Evolutionary conservation across 768 basidiomycete species (phyloP).

Genomic region (Boletus subparvulus): DNA sequence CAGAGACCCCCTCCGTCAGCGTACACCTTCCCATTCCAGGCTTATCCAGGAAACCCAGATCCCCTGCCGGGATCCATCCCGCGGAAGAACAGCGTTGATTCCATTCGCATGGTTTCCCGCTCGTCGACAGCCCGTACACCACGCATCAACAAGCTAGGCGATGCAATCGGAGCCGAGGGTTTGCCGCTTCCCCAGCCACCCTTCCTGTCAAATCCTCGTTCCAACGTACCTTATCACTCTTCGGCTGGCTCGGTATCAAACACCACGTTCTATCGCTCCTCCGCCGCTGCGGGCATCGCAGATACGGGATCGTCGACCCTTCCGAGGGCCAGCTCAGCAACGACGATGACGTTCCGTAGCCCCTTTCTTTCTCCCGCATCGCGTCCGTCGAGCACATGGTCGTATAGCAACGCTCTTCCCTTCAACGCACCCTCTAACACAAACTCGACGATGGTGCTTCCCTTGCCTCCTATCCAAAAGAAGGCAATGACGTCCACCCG

Average conservation of each 20-base stretch:
- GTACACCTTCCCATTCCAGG: slow-evolving; percentile 53
- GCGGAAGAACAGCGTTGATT: slow-evolving; percentile 45
- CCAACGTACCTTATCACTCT: slow-evolving; percentile 42
- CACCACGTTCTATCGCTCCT: slow-evolving; percentile 32
- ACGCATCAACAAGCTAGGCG: slow-evolving; percentile 19
- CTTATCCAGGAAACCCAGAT: slow-evolving; percentile 66
- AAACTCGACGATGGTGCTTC: slow-evolving; percentile 30
- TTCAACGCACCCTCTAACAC: slow-evolving; percentile 30
- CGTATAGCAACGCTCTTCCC: slow-evolving; percentile 32
- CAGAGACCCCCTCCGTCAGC: slow-evolving; percentile 41
- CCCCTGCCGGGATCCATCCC: slow-evolving; percentile 48
- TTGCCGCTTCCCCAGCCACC: slow-evolving; percentile 48
- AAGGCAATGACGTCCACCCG: slow-evolving; percentile 45
- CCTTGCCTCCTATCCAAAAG: slow-evolving; percentile 43
- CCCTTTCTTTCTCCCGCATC: slow-evolving; percentile 73
- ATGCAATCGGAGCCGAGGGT: slow-evolving; percentile 17
- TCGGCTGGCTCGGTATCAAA: slow-evolving; percentile 25
- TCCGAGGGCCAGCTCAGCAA: slow-evolving; percentile 43
- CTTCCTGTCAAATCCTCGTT: slow-evolving; percentile 35
- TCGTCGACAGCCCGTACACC: slow-evolving; percentile 20
- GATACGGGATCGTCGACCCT: slow-evolving; percentile 19
- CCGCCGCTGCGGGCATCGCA: slow-evolving; percentile 21
- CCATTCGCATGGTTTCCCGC: slow-evolving; percentile 30
- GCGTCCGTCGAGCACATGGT: slow-evolving; percentile 62
- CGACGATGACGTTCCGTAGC: slow-evolving; percentile 52